phyloP scores from a whole-genome alignment of 441 rosid genomes.

The Erodium chrysanthum region DNA sequence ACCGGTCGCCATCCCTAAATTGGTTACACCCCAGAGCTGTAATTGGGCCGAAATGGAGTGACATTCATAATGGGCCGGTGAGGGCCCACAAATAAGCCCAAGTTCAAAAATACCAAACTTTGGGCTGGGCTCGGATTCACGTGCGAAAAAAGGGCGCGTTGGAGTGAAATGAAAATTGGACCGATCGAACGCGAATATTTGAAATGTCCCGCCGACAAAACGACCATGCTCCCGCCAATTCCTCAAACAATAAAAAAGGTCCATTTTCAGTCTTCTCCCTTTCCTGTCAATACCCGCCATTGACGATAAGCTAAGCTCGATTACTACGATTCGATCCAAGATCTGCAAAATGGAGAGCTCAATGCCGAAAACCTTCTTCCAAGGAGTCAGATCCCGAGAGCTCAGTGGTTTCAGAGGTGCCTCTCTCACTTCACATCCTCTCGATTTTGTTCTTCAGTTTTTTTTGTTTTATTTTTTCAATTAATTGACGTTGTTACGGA shows the following conservation, averaged over 20 bases:
- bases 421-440: background rate
- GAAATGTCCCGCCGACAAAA: no score
- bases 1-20: no score
- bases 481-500: no score
- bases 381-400: conserved; percentile 51
- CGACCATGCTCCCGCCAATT: background rate
- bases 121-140: background rate
- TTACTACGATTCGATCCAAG: conserved; percentile 1
- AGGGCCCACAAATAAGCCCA: background rate
- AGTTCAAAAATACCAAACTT: background rate
- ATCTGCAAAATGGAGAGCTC: conserved; percentile 27
- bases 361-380: conserved; percentile 33
- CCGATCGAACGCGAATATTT: no score
- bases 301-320: background rate
- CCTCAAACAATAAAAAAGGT: background rate
- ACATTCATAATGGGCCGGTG: background rate
- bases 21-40: no score
- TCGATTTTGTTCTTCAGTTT: background rate
- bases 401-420: conserved; percentile 58
- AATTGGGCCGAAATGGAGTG: background rate
- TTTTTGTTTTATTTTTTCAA: background rate
- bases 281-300: background rate
- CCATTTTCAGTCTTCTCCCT: background rate
- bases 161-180: background rate
- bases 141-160: background rate